Percentiles rank a stretch among this genome's conserved stretches.
These are phyloP conservation scores for Ophiocordyceps camponoti-floridani DNA, from an alignment of 2,329 filamentous ascomycete genomes.

Conservation along the genomic window DNA sequence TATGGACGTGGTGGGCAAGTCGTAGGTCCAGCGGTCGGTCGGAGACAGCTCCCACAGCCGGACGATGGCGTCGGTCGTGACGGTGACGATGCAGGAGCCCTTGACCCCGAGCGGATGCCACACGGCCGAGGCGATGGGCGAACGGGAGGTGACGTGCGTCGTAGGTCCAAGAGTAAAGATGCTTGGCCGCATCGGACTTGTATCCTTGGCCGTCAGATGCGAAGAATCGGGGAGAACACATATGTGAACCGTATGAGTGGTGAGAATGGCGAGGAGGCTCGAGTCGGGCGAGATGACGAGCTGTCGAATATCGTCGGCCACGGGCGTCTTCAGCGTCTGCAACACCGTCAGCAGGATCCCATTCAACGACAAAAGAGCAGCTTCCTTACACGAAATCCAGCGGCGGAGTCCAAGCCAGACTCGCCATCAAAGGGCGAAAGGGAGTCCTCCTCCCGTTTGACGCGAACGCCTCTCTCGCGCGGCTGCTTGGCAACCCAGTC, in stretches of 20 bases:
- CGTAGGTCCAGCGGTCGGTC: constrained; percentile 75
- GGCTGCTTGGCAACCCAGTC: constrained; percentile 15
- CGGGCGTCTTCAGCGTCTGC: constrained; percentile 58
- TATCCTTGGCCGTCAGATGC: constrained; percentile 53
- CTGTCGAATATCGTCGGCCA: constrained; percentile 70
- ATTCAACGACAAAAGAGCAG: not conserved
- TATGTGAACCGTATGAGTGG: constrained; percentile 75
- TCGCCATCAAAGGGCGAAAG: not conserved
- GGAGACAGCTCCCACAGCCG: constrained; percentile 79
- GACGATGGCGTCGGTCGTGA: constrained; percentile 76
- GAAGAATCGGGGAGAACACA: constrained; percentile 68
- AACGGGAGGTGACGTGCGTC: constrained; percentile 73
- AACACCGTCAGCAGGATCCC: not conserved
- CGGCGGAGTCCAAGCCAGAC: constrained; percentile 6
- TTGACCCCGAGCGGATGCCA: constrained; percentile 88
- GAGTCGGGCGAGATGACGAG: constrained; percentile 68
- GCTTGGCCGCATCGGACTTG: constrained; percentile 55
- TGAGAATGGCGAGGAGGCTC: constrained; percentile 70
- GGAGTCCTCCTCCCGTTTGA: constrained; percentile 24
- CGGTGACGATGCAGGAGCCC: constrained; percentile 67
- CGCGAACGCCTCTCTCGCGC: constrained; percentile 14
- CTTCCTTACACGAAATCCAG: constrained; percentile 16
- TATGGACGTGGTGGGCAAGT: constrained; percentile 63
- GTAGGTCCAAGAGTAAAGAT: constrained; percentile 86
- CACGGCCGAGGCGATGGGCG: constrained; percentile 60